A percentile compares a stretch with the other conserved stretches of the same genome.
These are phyloP conservation scores for Diversispora epigaea DNA, from an alignment of 192 early-diverging fungal genomes.

Conservation along the genomic window DNA sequence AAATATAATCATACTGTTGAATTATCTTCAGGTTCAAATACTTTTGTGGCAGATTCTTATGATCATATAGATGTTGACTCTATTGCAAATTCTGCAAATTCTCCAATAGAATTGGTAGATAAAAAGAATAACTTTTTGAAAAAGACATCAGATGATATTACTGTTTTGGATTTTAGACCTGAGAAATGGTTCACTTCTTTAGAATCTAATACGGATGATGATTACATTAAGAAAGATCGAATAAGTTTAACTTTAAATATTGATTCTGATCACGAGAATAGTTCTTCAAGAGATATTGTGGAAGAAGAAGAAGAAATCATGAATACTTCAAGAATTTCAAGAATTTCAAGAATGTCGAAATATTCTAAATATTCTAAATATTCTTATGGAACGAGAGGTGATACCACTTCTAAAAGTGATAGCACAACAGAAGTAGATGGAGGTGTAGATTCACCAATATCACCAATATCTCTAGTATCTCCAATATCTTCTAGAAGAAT, in stretches of 20 bases:
- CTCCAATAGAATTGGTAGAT: no score
- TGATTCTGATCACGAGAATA: background rate
- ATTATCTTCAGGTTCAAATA: conserved; percentile 19
- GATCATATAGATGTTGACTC: conserved; percentile 8
- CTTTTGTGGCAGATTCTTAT: conserved; percentile 17
- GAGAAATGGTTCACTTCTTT: background rate
- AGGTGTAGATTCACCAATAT: background rate
- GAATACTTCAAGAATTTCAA: background rate
- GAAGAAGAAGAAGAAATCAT: background rate
- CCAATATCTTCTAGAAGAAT: background rate
- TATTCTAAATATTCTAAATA: conserved; percentile 6
- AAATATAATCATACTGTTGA: conserved; percentile 12
- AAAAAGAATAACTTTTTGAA: background rate
- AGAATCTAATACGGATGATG: background rate
- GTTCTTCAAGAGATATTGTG: background rate
- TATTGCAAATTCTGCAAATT: background rate
- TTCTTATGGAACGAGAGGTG: conserved; percentile 5
- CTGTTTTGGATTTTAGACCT: no score
- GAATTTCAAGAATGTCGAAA: background rate
- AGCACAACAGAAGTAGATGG: background rate
- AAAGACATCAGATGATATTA: background rate
- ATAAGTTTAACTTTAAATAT: background rate
- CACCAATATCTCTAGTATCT: background rate
- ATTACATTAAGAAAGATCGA: background rate
- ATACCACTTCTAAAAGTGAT: conserved; percentile 13